These are phyloP conservation scores for Ceratocystis albifundus DNA, from an alignment of 2,329 filamentous ascomycete species.

Conservation along the genomic window DNA sequence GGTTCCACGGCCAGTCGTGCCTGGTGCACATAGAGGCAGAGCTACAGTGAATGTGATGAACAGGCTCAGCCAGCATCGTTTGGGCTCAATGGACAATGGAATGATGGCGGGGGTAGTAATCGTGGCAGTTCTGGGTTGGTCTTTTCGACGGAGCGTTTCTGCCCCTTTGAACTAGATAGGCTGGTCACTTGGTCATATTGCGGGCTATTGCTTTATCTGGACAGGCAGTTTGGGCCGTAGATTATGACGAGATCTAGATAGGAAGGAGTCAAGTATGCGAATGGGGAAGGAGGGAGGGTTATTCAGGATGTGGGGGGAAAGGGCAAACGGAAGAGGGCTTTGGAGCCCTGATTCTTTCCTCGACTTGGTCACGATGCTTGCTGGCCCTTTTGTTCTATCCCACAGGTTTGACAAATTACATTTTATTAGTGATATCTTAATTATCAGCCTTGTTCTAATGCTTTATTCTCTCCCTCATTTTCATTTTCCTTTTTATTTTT, in stretches of 20 bases:
- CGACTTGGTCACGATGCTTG: background rate
- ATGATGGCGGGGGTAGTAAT: background rate
- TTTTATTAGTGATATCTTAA: background rate
- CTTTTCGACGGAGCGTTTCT: background rate
- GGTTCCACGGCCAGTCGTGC: background rate
- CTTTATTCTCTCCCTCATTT: background rate
- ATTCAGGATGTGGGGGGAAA: background rate
- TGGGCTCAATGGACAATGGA: background rate
- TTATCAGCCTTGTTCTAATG: background rate
- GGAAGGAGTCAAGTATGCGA: background rate
- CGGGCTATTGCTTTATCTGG: background rate
- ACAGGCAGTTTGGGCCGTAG: background rate
- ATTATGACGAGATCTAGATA: background rate
- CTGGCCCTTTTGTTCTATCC: slow-evolving; percentile 3
- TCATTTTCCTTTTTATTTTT: too few relatives aligned
- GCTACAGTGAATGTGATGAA: background rate
- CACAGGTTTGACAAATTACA: background rate
- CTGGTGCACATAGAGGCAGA: slow-evolving; percentile 4
- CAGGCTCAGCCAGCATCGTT: background rate
- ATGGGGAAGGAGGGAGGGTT: background rate
- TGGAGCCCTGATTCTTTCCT: background rate
- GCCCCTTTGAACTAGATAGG: background rate
- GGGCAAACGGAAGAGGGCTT: background rate
- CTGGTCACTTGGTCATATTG: background rate
- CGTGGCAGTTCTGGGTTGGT: background rate